Conservation (phyloP, 1,139 yeast genomes). For the Candida sp. region DNA sequence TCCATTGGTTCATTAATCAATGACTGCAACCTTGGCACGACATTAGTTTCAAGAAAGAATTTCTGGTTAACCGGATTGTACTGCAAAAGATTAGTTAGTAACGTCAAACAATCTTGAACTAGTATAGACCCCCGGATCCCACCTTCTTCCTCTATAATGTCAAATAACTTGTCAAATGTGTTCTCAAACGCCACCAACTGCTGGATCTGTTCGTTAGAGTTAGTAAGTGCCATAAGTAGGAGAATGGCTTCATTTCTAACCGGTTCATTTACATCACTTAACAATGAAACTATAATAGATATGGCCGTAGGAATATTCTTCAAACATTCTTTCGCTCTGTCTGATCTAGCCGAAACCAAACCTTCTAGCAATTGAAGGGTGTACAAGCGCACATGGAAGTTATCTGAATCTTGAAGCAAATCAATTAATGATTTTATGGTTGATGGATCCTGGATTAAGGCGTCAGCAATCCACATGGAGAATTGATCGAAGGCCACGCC, state of each 20-base stretch:
- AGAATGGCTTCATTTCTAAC: conserved; percentile 85
- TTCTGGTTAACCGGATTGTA: conserved; percentile 92
- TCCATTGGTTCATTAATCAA: conserved; percentile 61
- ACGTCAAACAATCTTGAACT: conserved; percentile 83
- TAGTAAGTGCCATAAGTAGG: conserved; percentile 77
- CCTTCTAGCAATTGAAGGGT: conserved; percentile 85
- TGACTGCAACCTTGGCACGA: conserved; percentile 61
- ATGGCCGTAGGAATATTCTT: conserved; percentile 76
- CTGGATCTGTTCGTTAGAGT: conserved; percentile 83
- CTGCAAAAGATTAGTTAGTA: conserved; percentile 67
- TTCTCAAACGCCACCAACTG: conserved; percentile 94
- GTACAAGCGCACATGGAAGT: conserved; percentile 77
- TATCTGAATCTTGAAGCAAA: conserved; percentile 47
- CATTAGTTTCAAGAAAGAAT: conserved; percentile 80
- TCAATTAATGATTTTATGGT: conserved; percentile 57
- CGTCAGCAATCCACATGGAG: conserved; percentile 95
- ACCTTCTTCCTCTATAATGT: conserved; percentile 81
- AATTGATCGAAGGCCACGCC: conserved; percentile 73
- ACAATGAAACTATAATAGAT: conserved; percentile 64
- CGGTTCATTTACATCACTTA: conserved; percentile 81
- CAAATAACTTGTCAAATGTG: conserved; percentile 78
- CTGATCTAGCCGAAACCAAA: conserved; percentile 72
- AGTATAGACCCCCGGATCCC: conserved; percentile 88
- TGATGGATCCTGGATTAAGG: conserved; percentile 68
- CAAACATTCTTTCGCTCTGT: conserved; percentile 70